These are phyloP conservation scores for Talaromyces sp. DNA, from an alignment of 2,329 filamentous ascomycete species.

Conservation along the genomic window DNA sequence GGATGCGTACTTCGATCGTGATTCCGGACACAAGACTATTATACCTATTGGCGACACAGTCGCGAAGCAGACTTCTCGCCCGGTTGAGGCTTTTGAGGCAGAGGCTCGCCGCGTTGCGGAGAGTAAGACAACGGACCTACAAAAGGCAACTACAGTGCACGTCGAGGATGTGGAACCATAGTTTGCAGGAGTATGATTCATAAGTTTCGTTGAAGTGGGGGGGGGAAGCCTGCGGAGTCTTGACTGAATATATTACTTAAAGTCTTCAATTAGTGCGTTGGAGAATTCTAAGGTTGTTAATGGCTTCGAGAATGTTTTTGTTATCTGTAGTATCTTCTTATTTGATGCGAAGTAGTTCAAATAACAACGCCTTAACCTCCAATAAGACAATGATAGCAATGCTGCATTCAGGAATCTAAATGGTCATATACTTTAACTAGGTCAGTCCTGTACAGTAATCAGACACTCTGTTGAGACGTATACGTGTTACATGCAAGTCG, in stretches of 20 bases:
- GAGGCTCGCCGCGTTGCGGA: conserved; percentile 2
- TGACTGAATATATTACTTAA: neutral
- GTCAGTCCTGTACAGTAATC: neutral
- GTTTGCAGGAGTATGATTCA: neutral
- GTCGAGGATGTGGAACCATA: neutral
- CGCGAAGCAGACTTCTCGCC: neutral
- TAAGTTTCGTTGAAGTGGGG: neutral
- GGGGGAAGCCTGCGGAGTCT: neutral
- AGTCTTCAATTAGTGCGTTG: neutral
- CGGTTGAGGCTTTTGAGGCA: neutral
- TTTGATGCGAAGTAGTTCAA: neutral
- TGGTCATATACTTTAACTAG: neutral
- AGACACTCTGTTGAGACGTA: neutral
- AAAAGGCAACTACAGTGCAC: neutral
- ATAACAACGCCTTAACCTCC: neutral
- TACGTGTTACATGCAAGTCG: neutral
- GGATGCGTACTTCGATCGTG: conserved; percentile 5
- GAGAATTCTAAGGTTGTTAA: neutral
- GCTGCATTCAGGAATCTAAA: neutral
- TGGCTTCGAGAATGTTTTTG: neutral
- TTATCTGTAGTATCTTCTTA: neutral
- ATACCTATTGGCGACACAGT: neutral
- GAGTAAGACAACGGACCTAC: neutral
- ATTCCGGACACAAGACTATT: neutral
- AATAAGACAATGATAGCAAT: neutral